Evolutionary conservation across 2,329 filamentous ascomycete species (phyloP).

Genomic region (Xylaria multiplex): DNA sequence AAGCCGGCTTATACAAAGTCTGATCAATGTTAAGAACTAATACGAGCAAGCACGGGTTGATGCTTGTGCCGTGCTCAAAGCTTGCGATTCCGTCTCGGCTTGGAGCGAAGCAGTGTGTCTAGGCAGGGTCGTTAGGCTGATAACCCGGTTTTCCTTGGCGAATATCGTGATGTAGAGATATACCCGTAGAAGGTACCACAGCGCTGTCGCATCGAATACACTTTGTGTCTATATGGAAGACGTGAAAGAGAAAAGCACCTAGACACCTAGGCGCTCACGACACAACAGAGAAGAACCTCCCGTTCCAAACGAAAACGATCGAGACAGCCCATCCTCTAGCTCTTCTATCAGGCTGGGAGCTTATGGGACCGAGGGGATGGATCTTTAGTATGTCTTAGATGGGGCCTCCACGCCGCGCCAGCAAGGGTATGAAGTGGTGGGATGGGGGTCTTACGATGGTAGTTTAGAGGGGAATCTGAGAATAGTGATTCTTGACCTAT

Average conservation of each 20-base stretch:
- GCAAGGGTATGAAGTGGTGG: constrained; percentile 23
- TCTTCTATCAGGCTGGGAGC: constrained; percentile 17
- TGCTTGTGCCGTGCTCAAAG: not conserved
- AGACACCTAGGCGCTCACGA: not conserved
- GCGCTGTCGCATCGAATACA: constrained; percentile 11
- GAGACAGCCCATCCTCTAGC: constrained; percentile 11
- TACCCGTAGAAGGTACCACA: not conserved
- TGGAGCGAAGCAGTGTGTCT: not conserved
- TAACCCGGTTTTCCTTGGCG: not conserved
- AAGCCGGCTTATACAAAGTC: not conserved
- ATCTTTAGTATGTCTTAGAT: constrained; percentile 29
- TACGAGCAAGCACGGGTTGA: not conserved
- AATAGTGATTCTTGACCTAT: constrained; percentile 32
- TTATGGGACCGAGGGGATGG: constrained; percentile 28
- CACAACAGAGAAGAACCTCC: constrained; percentile 1
- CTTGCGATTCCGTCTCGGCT: constrained; percentile 3
- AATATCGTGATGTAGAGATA: constrained; percentile 3
- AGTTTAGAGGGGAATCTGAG: constrained; percentile 30
- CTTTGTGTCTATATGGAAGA: not conserved
- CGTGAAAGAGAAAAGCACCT: constrained; percentile 3
- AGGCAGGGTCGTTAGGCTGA: not conserved
- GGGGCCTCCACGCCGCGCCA: constrained; percentile 17
- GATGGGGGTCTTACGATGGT: constrained; percentile 40
- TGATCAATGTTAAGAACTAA: not conserved
- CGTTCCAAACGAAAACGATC: constrained; percentile 2